Percentiles rank a stretch among this genome's conserved stretches.
phyloP scores from a whole-genome alignment of 805 yeast species.

The Wickerhamiella lipophila region DNA sequence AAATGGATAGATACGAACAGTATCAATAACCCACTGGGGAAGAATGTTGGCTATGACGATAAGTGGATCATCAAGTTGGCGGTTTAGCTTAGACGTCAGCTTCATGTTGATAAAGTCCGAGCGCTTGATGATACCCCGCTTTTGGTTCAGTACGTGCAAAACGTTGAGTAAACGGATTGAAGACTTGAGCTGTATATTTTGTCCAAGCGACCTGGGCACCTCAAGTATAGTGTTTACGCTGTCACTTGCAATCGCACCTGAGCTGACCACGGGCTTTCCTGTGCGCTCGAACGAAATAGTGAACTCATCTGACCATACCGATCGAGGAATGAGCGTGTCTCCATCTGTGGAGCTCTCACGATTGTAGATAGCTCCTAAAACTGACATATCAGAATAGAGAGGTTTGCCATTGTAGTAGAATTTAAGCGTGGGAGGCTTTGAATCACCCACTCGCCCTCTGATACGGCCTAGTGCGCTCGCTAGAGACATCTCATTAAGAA shows the following conservation, averaged over 20 bases:
- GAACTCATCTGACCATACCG: conserved; percentile 48
- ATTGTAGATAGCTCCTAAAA: conserved; percentile 14
- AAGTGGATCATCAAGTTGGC: conserved; percentile 82
- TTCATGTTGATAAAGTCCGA: conserved; percentile 56
- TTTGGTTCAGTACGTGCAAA: conserved; percentile 3
- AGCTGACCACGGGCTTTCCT: not conserved
- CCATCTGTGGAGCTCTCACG: conserved; percentile 1
- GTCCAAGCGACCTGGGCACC: conserved; percentile 12
- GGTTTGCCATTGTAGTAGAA: conserved; percentile 10
- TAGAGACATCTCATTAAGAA: conserved; percentile 12
- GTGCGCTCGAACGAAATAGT: conserved; percentile 36
- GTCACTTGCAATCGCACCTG: not conserved
- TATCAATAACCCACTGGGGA: conserved; percentile 70
- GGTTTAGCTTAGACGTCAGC: conserved; percentile 68
- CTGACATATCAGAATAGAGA: conserved; percentile 12
- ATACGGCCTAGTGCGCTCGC: conserved; percentile 10
- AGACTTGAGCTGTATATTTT: not conserved
- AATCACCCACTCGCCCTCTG: not conserved
- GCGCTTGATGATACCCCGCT: conserved; percentile 13
- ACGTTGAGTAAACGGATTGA: conserved; percentile 5
- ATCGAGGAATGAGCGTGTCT: conserved; percentile 11
- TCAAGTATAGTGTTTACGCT: not conserved
- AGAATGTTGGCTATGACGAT: conserved; percentile 75
- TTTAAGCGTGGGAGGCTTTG: not conserved
- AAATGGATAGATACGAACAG: conserved; percentile 68